Evolutionary conservation across 2,329 filamentous ascomycete genomes (phyloP).

Genomic region (Fusarium incarnatum): DNA sequence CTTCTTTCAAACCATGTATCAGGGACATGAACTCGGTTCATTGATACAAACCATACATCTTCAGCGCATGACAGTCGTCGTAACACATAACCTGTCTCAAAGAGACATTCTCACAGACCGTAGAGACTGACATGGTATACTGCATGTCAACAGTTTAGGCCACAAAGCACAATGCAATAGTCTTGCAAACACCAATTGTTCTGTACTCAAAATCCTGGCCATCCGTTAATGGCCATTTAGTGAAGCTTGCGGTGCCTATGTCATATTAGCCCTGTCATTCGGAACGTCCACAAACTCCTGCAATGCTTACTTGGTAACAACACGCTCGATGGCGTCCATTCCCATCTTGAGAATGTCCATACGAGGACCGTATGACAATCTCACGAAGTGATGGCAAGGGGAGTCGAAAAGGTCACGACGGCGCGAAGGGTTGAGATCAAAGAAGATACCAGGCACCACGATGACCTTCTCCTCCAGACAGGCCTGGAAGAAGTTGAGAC

Average conservation of each 20-base stretch:
- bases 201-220: neutral
- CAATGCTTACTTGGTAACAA: conserved; percentile 74
- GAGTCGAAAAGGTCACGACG: conserved; percentile 92
- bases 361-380: conserved; percentile 84
- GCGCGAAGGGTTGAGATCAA: conserved; percentile 92
- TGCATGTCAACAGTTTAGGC: neutral
- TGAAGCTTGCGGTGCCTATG: conserved; percentile 41
- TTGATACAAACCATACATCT: neutral
- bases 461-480: conserved; percentile 95
- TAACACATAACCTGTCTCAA: neutral
- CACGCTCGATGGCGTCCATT: conserved; percentile 85
- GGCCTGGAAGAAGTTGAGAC: conserved; percentile 96
- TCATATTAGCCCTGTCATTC: conserved; percentile 14
- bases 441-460: conserved; percentile 97
- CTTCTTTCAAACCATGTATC: conserved; percentile 2
- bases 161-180: neutral
- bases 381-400: conserved; percentile 92
- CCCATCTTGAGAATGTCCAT: conserved; percentile 84
- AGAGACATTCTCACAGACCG: neutral
- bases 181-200: neutral
- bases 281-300: rapidly evolving
- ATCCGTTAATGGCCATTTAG: neutral
- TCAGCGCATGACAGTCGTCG: neutral
- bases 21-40: neutral
- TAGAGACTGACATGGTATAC: neutral